These are phyloP conservation scores for Podospora didyma DNA, from an alignment of 495 filamentous ascomycete genomes.

Conservation along the genomic window DNA sequence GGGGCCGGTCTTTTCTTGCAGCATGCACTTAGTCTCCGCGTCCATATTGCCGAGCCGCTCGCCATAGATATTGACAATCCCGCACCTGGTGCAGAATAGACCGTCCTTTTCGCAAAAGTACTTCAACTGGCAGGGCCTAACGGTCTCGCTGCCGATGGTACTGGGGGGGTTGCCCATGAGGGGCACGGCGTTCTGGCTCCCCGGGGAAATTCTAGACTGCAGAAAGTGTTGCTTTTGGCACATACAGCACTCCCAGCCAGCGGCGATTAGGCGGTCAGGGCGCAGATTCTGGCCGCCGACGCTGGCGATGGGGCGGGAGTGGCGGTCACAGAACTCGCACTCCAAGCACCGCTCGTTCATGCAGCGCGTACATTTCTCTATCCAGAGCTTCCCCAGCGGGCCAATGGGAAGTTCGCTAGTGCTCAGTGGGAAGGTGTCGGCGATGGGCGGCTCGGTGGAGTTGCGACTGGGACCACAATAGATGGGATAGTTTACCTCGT, in stretches of 20 bases:
- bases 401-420: too few species aligned
- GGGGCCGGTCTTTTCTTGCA: neutral
- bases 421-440: too few species aligned
- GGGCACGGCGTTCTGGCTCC: neutral
- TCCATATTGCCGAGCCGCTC: neutral
- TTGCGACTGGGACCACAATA: too few species aligned
- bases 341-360: neutral
- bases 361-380: neutral
- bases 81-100: neutral
- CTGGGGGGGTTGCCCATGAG: neutral
- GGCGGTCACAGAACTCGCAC: neutral
- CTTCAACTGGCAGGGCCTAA: neutral
- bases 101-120: neutral
- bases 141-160: neutral
- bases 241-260: constrained; percentile 4
- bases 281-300: neutral
- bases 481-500: too few species aligned
- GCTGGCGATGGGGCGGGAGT: neutral
- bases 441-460: too few species aligned
- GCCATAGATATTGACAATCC: neutral
- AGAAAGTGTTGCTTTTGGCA: neutral
- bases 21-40: neutral
- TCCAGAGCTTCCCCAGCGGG: too few species aligned
- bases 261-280: neutral
- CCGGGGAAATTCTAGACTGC: neutral